These are phyloP conservation scores for Acanthamoeba sp. DNA, from an alignment of 208 protist species.

Conservation along the genomic window DNA sequence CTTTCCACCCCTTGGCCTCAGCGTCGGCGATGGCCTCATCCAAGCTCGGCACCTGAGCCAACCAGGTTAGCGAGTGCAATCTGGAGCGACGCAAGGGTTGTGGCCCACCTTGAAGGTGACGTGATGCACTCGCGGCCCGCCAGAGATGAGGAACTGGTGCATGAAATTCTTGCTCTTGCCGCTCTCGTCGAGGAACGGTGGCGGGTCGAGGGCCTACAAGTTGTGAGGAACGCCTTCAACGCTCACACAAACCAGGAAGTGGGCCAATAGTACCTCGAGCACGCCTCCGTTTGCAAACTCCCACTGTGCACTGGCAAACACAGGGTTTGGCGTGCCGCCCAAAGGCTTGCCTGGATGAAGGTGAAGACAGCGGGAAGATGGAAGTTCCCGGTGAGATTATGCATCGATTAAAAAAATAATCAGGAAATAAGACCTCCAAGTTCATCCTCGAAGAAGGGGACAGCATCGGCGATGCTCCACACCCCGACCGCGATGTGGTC, in stretches of 20 bases:
- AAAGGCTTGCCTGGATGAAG: background rate
- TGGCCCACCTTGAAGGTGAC: background rate
- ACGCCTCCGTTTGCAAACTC: constrained; percentile 1
- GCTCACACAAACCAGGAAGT: background rate
- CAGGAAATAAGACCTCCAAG: background rate
- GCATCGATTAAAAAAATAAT: background rate
- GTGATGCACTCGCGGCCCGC: background rate
- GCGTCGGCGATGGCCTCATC: background rate
- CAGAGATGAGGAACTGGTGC: background rate
- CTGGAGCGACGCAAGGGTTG: background rate
- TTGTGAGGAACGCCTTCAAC: background rate
- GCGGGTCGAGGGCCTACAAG: background rate
- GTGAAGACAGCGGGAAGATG: background rate
- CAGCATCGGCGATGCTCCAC: background rate
- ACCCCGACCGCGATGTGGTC: background rate
- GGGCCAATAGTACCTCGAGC: constrained; percentile 1
- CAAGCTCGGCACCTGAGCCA: background rate
- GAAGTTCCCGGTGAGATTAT: background rate
- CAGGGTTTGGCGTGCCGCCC: background rate
- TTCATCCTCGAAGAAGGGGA: background rate
- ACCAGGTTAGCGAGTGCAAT: no score
- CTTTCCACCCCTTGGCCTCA: background rate
- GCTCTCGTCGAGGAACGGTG: background rate
- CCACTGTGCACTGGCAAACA: background rate
- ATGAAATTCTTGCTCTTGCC: background rate